Evolutionary conservation across 148 eudicot genomes (phyloP).

Genomic region (Vaccinium corymbosum): DNA sequence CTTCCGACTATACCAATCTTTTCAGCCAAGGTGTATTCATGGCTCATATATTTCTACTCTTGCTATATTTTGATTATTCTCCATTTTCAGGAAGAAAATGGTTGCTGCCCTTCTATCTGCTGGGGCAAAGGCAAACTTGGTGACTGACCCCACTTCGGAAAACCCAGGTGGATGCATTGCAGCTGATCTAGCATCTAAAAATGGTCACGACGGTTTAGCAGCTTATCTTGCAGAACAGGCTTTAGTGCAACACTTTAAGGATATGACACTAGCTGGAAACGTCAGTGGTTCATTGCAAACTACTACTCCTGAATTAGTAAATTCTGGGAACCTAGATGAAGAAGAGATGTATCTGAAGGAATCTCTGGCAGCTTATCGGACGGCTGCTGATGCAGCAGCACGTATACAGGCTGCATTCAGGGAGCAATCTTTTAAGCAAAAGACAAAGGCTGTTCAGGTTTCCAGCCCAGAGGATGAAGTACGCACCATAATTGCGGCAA

Average conservation of each 20-base stretch:
- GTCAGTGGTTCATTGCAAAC: slow-evolving; percentile 65
- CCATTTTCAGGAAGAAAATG: slow-evolving; percentile 70
- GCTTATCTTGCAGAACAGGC: slow-evolving; percentile 92
- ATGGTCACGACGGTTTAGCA: slow-evolving; percentile 71
- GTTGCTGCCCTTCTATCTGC: slow-evolving; percentile 90
- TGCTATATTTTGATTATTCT: slow-evolving; percentile 5
- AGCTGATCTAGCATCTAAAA: slow-evolving; percentile 75
- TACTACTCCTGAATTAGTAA: slow-evolving; percentile 35
- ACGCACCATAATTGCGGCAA: slow-evolving; percentile 74
- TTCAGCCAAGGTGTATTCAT: neutral
- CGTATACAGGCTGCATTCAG: slow-evolving; percentile 88
- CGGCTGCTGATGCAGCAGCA: slow-evolving; percentile 98
- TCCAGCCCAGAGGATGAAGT: slow-evolving; percentile 74
- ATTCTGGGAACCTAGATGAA: slow-evolving; percentile 42
- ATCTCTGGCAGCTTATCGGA: slow-evolving; percentile 83
- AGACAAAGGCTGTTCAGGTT: slow-evolving; percentile 39
- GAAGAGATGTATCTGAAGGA: slow-evolving; percentile 83
- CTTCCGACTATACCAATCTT: neutral
- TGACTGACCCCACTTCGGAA: slow-evolving; percentile 78
- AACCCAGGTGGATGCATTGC: slow-evolving; percentile 77
- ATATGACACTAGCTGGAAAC: slow-evolving; percentile 89
- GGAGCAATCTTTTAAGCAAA: slow-evolving; percentile 62
- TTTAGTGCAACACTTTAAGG: slow-evolving; percentile 72
- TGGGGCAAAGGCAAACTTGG: slow-evolving; percentile 88
- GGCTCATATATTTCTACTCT: slow-evolving; percentile 6